These are phyloP conservation scores for Margaritispora aquatica DNA, from an alignment of 495 filamentous ascomycete genomes.

Conservation along the genomic window DNA sequence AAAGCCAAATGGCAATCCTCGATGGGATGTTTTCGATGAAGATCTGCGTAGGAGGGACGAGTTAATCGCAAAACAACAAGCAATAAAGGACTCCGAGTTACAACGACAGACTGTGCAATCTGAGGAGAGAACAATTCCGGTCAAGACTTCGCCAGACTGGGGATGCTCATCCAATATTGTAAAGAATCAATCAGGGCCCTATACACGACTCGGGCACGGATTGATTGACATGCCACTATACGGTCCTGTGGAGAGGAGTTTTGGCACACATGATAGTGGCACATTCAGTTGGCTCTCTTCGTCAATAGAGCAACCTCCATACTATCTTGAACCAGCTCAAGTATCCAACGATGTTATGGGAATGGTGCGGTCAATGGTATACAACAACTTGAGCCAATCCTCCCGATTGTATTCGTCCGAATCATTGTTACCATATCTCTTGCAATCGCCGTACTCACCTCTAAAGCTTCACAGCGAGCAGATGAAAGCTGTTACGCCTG, in stretches of 20 bases:
- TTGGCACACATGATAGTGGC: slow-evolving; percentile 1
- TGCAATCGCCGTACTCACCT: slow-evolving; percentile 31
- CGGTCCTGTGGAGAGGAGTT: slow-evolving; percentile 13
- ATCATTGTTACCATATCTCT: slow-evolving; percentile 19
- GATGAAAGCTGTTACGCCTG: neutral
- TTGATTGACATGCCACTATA: slow-evolving; percentile 16
- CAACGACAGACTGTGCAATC: neutral
- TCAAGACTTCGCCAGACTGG: slow-evolving; percentile 5
- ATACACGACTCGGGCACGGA: neutral
- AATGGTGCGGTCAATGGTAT: slow-evolving; percentile 5
- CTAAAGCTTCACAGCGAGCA: slow-evolving; percentile 17
- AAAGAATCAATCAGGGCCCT: neutral
- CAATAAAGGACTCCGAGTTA: slow-evolving; percentile 16
- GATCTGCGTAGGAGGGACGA: slow-evolving; percentile 20
- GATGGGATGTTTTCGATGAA: slow-evolving; percentile 22
- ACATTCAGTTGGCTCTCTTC: neutral
- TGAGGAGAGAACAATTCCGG: slow-evolving; percentile 4
- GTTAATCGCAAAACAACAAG: slow-evolving; percentile 12
- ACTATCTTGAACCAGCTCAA: neutral
- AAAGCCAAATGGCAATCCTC: slow-evolving; percentile 4
- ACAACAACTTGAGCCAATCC: slow-evolving; percentile 7
- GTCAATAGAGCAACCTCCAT: neutral
- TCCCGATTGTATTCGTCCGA: slow-evolving; percentile 8
- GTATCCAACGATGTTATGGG: slow-evolving; percentile 10
- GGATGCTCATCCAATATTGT: neutral